Evolutionary conservation across 495 filamentous ascomycete genomes (phyloP), one percentile per base, ranked within the genome.

Genomic region (Tuber magnatum): DNA sequence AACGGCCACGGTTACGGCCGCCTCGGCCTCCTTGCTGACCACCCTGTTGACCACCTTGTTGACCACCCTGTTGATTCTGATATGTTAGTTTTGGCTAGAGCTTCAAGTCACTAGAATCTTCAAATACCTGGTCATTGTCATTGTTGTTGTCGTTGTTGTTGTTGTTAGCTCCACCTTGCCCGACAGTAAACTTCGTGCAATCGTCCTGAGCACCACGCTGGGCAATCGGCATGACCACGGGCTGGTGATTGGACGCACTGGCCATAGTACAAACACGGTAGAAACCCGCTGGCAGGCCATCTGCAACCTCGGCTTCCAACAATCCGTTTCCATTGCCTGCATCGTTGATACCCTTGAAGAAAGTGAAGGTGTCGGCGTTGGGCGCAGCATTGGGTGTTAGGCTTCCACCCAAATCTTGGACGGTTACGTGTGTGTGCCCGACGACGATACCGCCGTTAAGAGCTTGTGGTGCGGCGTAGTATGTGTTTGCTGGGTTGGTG

Each of bases 271-370:
- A 93, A 44, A 92, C 87, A 79, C 91, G 89, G 84, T 91, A 93
- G 85, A 74, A 80, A 7, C 91, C 91, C 61, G 85, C 85, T 5
- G 89, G 88, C 39, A 93, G 87, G 75, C 91, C 91, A n/a, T 86
- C 88, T 24, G 85, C 83, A 22, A 93, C 89, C 16, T 79, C 77
- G 70, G 90, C 87, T 8, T 79, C 76, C 35, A 92, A 84, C 5
- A 85, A 81, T 43, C 91, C 91, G 2, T 90, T 79, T 46, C 90
- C 90, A 79, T 93, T 86, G 69, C 90, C 91, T 72, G 83, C 86
- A 80, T 92, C 90, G 81, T 92, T 92, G 85, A 93, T 89, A 77
- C 91, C 91, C 85, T 92, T 91, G 87, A 93, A 93, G 85, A 92
- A 91, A 73, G 84, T 88, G 76, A 93, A 92, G 71, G 83, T 83